These are phyloP conservation scores for Sarocladium oryzae DNA, from an alignment of 2,329 filamentous ascomycete genomes.

Conservation along the genomic window DNA sequence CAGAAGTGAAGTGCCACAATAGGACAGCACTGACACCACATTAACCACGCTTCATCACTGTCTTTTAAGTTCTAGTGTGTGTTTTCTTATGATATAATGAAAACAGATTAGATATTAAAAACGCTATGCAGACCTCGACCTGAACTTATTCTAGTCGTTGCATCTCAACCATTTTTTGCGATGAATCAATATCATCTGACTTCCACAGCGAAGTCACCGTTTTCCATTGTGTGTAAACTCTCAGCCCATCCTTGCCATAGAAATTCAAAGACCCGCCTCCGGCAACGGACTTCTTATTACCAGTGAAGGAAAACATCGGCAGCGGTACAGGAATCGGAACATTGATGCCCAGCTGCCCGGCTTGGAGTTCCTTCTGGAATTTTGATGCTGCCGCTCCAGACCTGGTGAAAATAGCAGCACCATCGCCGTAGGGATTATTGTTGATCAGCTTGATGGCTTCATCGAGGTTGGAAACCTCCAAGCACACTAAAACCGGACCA, in stretches of 20 bases:
- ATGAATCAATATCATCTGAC: slow-evolving; percentile 7
- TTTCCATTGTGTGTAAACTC: slow-evolving; percentile 89
- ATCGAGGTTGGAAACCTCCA: slow-evolving; percentile 66
- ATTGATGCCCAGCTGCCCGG: slow-evolving; percentile 72
- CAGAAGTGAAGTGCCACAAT: too few species aligned
- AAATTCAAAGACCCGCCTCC: slow-evolving; percentile 85
- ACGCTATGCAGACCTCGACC: background rate
- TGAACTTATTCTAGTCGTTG: background rate
- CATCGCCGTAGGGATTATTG: slow-evolving; percentile 71
- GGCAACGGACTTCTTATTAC: slow-evolving; percentile 75
- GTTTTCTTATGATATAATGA: too few species aligned
- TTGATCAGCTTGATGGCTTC: slow-evolving; percentile 73
- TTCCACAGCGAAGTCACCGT: slow-evolving; percentile 83
- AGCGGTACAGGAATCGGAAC: slow-evolving; percentile 63
- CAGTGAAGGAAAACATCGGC: slow-evolving; percentile 58
- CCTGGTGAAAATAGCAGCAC: slow-evolving; percentile 67
- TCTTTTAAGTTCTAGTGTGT: too few species aligned
- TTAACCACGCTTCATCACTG: too few species aligned
- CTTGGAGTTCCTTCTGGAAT: slow-evolving; percentile 68
- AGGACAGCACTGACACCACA: too few species aligned
- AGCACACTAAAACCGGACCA: slow-evolving; percentile 69
- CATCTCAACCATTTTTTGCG: background rate
- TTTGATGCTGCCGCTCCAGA: slow-evolving; percentile 62
- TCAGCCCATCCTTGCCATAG: slow-evolving; percentile 78
- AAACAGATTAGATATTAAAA: too few species aligned